phyloP scores from a whole-genome alignment of 179 eudicot species.

The Silene vulgaris region DNA sequence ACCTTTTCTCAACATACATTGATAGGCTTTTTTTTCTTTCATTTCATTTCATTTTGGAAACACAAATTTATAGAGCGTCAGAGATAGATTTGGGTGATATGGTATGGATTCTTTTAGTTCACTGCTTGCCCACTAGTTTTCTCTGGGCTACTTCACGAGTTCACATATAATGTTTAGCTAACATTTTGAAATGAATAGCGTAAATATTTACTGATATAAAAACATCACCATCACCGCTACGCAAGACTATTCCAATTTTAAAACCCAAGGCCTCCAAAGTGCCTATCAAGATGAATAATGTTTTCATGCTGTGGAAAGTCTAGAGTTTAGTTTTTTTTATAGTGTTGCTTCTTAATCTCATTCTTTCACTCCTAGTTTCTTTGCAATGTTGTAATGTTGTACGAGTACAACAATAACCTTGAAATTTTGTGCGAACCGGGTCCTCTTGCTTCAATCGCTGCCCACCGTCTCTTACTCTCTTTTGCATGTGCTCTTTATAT shows the following conservation, averaged over 20 bases:
- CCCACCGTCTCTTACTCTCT: not conserved
- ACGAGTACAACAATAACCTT: not conserved
- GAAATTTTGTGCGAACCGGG: not conserved
- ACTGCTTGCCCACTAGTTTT: not conserved
- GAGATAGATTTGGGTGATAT: not conserved
- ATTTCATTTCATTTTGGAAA: not conserved
- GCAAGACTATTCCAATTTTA: not conserved
- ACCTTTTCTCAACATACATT: not conserved
- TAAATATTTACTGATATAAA: not conserved
- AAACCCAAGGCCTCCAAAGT: not conserved
- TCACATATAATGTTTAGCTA: not conserved
- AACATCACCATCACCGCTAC: not conserved
- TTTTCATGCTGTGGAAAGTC: not conserved
- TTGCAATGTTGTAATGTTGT: not conserved
- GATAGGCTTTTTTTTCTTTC: not conserved
- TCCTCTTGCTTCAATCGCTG: not conserved
- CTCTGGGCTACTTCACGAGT: constrained; percentile 1
- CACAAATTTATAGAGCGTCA: not conserved
- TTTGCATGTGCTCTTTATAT: not conserved
- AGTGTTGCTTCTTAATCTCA: not conserved
- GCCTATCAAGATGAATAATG: not conserved
- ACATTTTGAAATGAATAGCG: not conserved
- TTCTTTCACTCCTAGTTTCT: not conserved
- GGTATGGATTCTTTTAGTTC: not conserved
- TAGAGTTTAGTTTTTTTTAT: constrained; percentile 1